Percentiles rank a stretch among this genome's conserved stretches.
Evolutionary conservation across 2,329 filamentous ascomycete species (phyloP).

Genomic region (Calonectria multiphialidica): DNA sequence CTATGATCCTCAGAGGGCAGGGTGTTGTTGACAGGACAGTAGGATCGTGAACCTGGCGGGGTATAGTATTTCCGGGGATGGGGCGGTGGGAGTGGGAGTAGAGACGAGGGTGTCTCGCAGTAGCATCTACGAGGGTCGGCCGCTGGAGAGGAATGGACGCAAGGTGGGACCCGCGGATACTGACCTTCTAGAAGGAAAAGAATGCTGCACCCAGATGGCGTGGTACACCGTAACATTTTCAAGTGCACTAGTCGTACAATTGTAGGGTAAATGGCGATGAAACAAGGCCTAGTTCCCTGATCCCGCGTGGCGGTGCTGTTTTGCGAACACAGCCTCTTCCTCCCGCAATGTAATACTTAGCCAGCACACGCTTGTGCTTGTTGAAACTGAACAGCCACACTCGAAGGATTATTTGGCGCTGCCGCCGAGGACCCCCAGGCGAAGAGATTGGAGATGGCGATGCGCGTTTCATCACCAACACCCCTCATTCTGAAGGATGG

Average conservation of each 20-base stretch:
- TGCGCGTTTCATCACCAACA: conserved; percentile 21
- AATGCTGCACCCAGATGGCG: conserved; percentile 26
- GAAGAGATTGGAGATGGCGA: conserved; percentile 24
- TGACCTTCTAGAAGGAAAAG: conserved; percentile 22
- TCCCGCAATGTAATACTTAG: conserved; percentile 11
- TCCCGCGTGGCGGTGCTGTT: conserved; percentile 25
- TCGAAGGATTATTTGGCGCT: conserved; percentile 28
- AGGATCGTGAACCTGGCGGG: conserved; percentile 23
- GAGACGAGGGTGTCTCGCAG: neutral
- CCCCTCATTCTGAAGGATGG: conserved; percentile 1
- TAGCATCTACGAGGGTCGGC: conserved; percentile 8
- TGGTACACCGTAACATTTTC: conserved; percentile 13
- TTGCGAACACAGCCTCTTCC: conserved; percentile 15
- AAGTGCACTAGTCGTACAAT: neutral
- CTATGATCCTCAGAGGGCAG: conserved; percentile 4
- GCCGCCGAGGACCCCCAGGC: conserved; percentile 2
- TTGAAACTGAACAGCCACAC: conserved; percentile 27
- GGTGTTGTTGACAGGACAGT: conserved; percentile 12
- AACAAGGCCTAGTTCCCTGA: conserved; percentile 28
- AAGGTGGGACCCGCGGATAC: conserved; percentile 9
- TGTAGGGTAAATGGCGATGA: conserved; percentile 28
- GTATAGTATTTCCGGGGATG: conserved; percentile 11
- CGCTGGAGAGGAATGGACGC: conserved; percentile 5
- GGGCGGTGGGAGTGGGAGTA: conserved; percentile 5
- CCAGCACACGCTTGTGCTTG: conserved; percentile 3